Base-by-base conservation (phyloP, 306 rosid species). In the Rosa persica region DNA sequence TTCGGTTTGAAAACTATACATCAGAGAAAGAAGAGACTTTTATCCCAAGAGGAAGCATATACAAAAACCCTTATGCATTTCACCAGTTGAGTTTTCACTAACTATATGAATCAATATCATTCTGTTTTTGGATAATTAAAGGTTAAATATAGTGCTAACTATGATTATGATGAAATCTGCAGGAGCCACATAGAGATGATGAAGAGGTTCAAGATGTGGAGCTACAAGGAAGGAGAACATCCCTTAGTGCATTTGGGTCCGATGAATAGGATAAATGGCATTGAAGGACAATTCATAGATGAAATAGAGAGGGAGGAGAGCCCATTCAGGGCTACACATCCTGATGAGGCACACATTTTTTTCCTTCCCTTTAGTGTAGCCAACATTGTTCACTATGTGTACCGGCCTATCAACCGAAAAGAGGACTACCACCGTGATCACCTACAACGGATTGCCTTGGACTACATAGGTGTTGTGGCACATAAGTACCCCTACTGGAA, bases 281-380 rank as follows among this genome's bases (percentile, higher is more conserved):
- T 88, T 34, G 91, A 88, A 34, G 91, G 91, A 23, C 91, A 86
- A 30, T 83, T 88, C 84, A 79, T 88, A 3, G 86, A 81, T 19
- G 91, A 88, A 67, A 77, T 88, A 51, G 91, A 86, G 78, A 83
- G 79, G 34, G 76, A 39, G 27, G 58, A 51, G 40, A 79, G 83
- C 25, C 69, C 67, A 2, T 90, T 86, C 76, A 88, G 70, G 60
- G 88, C 91, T 43, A 65, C 58, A 48, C 80, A 84, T 75, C 91
- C 91, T 40, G 83, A 86, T 39, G 83, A 83, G 68, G 91, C 91
- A 5, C 89, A 86, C 66, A 36, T 65, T 1, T 88, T 86, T 68
- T 85, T 86, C 52, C 67, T 88, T 6, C 89, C 91, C 25, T 4
- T 83, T 19, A 88, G 91, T 57, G 57, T 88, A 12, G 46, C 85